Conservation (phyloP, 345 rosid species). For the Mercurialis annua region DNA sequence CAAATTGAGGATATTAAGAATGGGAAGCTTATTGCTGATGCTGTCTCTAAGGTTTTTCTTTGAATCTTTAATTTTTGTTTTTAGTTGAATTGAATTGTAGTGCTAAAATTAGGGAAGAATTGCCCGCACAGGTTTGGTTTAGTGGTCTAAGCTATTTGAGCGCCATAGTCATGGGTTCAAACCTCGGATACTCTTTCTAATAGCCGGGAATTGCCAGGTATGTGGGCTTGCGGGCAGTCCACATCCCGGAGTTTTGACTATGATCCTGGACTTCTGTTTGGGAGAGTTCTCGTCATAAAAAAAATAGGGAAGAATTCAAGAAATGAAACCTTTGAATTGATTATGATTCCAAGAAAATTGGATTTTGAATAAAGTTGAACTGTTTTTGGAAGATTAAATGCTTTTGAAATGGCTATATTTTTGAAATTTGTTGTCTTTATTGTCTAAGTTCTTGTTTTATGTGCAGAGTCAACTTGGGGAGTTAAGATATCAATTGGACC, state of each 20-base stretch:
- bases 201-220: too few species aligned
- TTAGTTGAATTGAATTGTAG: neutral
- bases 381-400: neutral
- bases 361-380: neutral
- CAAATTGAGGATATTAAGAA: slow-evolving; percentile 2
- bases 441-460: neutral
- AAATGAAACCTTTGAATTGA: too few species aligned
- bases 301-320: too few species aligned
- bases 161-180: too few species aligned
- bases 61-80: neutral
- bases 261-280: too few species aligned
- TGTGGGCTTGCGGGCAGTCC: too few species aligned
- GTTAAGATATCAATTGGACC: slow-evolving; percentile 29
- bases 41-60: slow-evolving; percentile 37
- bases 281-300: too few species aligned
- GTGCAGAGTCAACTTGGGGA: slow-evolving; percentile 43
- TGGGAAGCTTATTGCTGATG: slow-evolving; percentile 18
- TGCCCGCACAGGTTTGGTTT: too few species aligned
- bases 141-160: too few species aligned
- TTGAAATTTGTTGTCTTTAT: neutral
- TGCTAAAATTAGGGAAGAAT: neutral
- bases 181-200: too few species aligned
- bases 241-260: too few species aligned
- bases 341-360: neutral
- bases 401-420: neutral